Conservation (phyloP, 2,329 filamentous ascomycete genomes). For the Rugonectria rugulosa region DNA sequence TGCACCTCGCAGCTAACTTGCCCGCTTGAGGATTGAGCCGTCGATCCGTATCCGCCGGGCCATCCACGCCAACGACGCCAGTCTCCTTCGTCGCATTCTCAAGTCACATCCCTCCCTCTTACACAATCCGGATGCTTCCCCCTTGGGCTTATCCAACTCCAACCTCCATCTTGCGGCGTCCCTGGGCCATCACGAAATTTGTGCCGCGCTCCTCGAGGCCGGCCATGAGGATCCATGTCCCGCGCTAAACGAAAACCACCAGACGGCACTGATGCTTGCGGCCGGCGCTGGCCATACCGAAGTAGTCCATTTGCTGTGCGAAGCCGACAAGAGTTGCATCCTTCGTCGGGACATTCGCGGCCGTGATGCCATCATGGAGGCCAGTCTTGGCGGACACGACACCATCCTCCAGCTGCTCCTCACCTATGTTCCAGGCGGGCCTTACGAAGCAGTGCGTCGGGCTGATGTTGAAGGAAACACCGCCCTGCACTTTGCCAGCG, state of each 20-base stretch:
- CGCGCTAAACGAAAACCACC: slow-evolving; percentile 79
- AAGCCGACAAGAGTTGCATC: slow-evolving; percentile 68
- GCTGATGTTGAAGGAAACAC: slow-evolving; percentile 82
- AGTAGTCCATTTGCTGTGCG: slow-evolving; percentile 75
- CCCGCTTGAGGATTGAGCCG: slow-evolving; percentile 72
- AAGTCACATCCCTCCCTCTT: slow-evolving; percentile 74
- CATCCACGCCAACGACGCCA: slow-evolving; percentile 75
- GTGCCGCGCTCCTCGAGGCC: slow-evolving; percentile 72
- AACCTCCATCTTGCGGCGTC: slow-evolving; percentile 82
- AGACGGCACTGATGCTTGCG: slow-evolving; percentile 85
- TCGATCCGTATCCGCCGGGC: slow-evolving; percentile 81
- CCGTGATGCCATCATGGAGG: slow-evolving; percentile 76
- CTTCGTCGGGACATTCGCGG: slow-evolving; percentile 71
- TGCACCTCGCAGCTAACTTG: neutral
- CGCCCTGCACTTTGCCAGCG: slow-evolving; percentile 84
- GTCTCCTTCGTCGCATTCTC: slow-evolving; percentile 80
- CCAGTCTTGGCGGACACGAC: slow-evolving; percentile 66
- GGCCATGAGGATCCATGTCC: slow-evolving; percentile 79
- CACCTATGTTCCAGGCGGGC: slow-evolving; percentile 65
- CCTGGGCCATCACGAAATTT: slow-evolving; percentile 74
- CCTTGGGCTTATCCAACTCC: slow-evolving; percentile 77
- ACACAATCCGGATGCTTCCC: slow-evolving; percentile 79
- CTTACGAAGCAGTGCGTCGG: slow-evolving; percentile 60
- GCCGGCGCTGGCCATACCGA: slow-evolving; percentile 74
- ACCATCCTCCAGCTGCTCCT: slow-evolving; percentile 71